Base-by-base conservation (phyloP, 768 basidiomycete genomes). In the Lentinula edodes region DNA sequence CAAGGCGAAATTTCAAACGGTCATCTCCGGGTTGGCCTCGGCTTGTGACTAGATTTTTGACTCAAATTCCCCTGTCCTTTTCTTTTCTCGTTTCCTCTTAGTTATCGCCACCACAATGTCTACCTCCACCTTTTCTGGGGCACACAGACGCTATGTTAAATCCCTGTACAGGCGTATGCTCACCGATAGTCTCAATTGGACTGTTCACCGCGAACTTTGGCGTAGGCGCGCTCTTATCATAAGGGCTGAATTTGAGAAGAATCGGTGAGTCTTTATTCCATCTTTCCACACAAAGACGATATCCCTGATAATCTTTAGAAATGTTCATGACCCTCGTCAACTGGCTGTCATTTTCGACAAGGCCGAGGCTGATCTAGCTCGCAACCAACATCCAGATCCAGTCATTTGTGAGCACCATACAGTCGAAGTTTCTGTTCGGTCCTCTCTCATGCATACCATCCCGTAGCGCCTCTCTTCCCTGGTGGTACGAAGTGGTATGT, bases 401-500 rank as follows among this genome's bases (percentile, higher is more conserved):
- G 95, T 94, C 74, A 89, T 91, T 71, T 75, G 95, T 98, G 74
- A 77, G 94, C 87, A 28, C 20, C 43, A 23, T 7, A 7, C 28
- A 18, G 20, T 51, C 13, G 28, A 3, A 48, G 18, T 35, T 5
- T 7, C 46, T 23, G 34, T 55, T 35, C 3, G 38, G 15, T 36
- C 23, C 10, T 35, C 46, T 56, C 45, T 52, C 52, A 58, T 54
- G 60, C 13, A 56, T 43, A 45, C 38, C 50, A 20, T 60, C 51
- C 38, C 65, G 43, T 63, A 98, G 95, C 89, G 62, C 83, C 95
- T 52, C 69, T 82, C 43, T 90, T 87, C 72, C 93, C 93, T 52
- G 93, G 90, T 61, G 95, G 95, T 62, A 94, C 93, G n/a, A 97
- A 96, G 76, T 98, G 95, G 95, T 95, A 69, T 67, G 88, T 83